Conservation (phyloP, 805 yeast genomes). For the Saccharomycopsis fodiens region DNA sequence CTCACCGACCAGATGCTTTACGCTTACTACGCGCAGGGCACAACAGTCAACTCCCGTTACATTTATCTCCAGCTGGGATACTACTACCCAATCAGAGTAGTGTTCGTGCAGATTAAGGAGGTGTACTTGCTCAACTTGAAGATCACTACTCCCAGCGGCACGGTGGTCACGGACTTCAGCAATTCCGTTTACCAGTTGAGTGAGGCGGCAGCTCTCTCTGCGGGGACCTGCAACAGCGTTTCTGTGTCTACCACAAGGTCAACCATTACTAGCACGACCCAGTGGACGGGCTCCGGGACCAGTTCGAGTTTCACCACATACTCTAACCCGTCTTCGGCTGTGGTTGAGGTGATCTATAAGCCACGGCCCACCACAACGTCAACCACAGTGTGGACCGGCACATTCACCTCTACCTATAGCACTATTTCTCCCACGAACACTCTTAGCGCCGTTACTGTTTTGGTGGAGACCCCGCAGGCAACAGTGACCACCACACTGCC, state of each 20-base stretch:
- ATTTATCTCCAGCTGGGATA: constrained; percentile 22
- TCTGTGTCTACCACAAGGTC: not conserved
- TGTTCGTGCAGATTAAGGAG: constrained; percentile 22
- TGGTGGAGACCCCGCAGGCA: not conserved
- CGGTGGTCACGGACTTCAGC: not conserved
- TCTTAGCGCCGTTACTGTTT: not conserved
- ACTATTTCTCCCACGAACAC: constrained; percentile 6
- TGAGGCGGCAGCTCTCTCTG: too few relatives aligned
- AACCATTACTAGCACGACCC: constrained; percentile 14
- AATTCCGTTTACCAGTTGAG: not conserved
- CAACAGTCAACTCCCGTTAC: not conserved
- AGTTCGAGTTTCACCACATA: constrained; percentile 19
- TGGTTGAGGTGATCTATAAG: constrained; percentile 1
- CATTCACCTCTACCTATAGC: constrained; percentile 21
- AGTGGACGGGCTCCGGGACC: constrained; percentile 18
- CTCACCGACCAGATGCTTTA: not conserved
- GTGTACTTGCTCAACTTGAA: constrained; percentile 19
- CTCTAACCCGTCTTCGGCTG: not conserved
- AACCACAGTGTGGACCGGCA: not conserved
- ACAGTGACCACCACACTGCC: constrained; percentile 6
- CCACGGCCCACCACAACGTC: constrained; percentile 2
- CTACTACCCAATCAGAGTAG: constrained; percentile 27
- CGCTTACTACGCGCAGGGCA: not conserved
- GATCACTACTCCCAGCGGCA: not conserved
- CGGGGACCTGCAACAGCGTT: not conserved